These are phyloP conservation scores for Eimeria sp. DNA, from an alignment of 169 alveolate species.

Conservation along the genomic window DNA sequence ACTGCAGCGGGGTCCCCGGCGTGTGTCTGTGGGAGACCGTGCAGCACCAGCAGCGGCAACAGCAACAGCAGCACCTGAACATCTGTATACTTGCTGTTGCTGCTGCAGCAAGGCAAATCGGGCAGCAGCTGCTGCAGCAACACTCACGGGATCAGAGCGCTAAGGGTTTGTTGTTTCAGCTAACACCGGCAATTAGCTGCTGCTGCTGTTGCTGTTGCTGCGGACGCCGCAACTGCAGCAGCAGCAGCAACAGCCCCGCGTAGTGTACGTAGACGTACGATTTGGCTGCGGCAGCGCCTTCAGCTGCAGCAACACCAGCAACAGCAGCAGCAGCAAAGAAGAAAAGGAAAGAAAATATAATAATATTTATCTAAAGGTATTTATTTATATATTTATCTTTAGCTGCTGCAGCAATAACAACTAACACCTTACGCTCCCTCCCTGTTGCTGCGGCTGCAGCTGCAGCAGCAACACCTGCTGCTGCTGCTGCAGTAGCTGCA, in stretches of 20 bases:
- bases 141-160: neutral
- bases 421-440: neutral
- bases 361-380: too few relatives aligned
- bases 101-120: neutral
- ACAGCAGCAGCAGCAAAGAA: neutral
- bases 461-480: neutral
- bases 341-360: neutral
- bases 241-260: conserved; percentile 35
- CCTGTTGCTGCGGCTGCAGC: neutral
- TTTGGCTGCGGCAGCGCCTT: neutral
- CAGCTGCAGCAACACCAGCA: neutral
- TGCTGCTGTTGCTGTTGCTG: conserved; percentile 44
- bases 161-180: neutral
- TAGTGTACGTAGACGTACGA: neutral
- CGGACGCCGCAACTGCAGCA: neutral
- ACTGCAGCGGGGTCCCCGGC: conserved; percentile 2
- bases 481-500: neutral
- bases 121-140: conserved; percentile 20
- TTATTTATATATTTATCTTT: too few relatives aligned
- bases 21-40: neutral
- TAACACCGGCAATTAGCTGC: conserved; percentile 2
- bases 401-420: neutral
- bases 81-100: neutral
- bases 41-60: neutral
- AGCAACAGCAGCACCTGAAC: conserved; percentile 8